Percentiles rank a stretch among this genome's conserved stretches.
Conservation (phyloP, 768 basidiomycete genomes). For the Suillus paluster region DNA sequence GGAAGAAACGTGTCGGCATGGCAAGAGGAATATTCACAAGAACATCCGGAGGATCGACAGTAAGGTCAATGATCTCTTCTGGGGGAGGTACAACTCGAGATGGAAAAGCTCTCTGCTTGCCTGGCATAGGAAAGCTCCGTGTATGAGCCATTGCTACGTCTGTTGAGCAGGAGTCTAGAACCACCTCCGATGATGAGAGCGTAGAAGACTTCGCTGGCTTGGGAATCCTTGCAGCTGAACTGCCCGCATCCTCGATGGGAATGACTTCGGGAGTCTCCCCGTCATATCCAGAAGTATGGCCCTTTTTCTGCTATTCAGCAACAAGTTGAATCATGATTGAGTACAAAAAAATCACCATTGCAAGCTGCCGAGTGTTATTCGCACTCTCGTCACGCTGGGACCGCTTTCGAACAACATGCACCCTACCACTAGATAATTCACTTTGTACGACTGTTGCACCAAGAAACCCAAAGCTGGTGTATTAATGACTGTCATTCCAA, state of each 20-base stretch:
- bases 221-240: background rate
- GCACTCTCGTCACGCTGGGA: background rate
- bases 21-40: slow-evolving; percentile 13
- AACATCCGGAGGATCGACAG: slow-evolving; percentile 7
- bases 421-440: no score
- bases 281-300: background rate
- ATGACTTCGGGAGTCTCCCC: background rate
- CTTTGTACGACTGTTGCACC: background rate
- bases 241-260: background rate
- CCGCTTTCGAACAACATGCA: background rate
- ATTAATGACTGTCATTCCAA: background rate
- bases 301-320: background rate
- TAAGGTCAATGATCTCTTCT: slow-evolving; percentile 16
- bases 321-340: background rate
- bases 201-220: background rate
- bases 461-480: background rate
- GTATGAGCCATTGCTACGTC: background rate
- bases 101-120: background rate
- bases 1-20: slow-evolving; percentile 25
- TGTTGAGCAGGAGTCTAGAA: background rate
- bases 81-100: background rate
- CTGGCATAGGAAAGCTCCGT: background rate
- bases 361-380: background rate
- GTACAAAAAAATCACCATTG: background rate
- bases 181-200: background rate